Evolutionary conservation across 2,329 filamentous ascomycete genomes (phyloP), one percentile per base, ranked within the genome.

Genomic region (Westerdykella sp.): DNA sequence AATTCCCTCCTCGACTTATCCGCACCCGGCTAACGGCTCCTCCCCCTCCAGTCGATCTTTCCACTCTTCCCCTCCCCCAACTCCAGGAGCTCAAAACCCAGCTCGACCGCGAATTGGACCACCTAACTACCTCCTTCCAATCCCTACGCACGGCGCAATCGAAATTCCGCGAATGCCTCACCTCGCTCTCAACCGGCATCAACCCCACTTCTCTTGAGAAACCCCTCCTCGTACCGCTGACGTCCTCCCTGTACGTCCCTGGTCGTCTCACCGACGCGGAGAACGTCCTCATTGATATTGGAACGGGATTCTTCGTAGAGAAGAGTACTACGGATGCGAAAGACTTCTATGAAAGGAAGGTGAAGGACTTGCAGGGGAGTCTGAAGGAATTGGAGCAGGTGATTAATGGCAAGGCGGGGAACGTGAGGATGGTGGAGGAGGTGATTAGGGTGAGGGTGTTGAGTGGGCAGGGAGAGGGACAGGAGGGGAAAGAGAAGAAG

Each of bases 71-170:
- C 57, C 76, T 84, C 21, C 86, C 87, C 54, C 91, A 96, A 71
- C 85, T 98, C 54, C 84, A 81, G 55, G 82, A 88, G 57, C 84
- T 98, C 55, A 96, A 98, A 76, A 89, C 93, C 68, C 91, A 96
- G 68, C 84, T 98, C 54, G 91, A 95, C 67, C 84, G 93, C 60
- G 93, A 98, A 71, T 84, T 98, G 53, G 88, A 95, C 66, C 91
- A 97, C 73, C 80, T 98, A 54, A 94, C 88, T 2, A 79, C 75
- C 44, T 97, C 93, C 9, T 95, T 95, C 72, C 78, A 85, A 40
- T 93, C 95, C 66, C 81, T 98, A 1, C 87, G 90, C 51, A 83
- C 84, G 41, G 93, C 93, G 2, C 93, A 97, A 67, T 78, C 81
- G 42, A 95, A 94, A 67, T 98, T 98, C 73, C 79, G 80, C 43